These are phyloP conservation scores for Oryza brachyantha DNA, from an alignment of 176 grass and related monocot genomes.

Conservation along the genomic window DNA sequence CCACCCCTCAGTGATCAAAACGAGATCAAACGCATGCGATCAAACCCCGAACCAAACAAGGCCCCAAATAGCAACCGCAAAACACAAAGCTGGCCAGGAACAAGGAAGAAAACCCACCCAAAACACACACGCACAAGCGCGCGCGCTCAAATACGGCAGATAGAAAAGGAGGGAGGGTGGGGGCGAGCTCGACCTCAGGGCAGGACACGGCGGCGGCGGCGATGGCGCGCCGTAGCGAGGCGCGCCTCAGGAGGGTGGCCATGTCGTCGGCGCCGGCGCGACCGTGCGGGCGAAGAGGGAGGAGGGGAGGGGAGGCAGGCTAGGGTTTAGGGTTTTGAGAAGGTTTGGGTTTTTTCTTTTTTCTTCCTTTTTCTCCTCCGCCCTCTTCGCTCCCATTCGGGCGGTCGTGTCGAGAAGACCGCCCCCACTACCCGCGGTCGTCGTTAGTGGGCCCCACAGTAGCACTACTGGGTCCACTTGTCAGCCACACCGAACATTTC, in stretches of 20 bases:
- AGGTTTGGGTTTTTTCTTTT: neutral
- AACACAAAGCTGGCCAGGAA: neutral
- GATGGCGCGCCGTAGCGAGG: constrained; percentile 44
- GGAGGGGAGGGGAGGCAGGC: neutral
- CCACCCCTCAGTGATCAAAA: neutral
- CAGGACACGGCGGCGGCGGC: constrained; percentile 34
- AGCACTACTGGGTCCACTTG: neutral
- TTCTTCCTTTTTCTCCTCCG: neutral
- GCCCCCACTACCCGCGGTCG: neutral
- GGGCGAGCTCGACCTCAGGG: constrained; percentile 20
- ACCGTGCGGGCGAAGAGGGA: constrained; percentile 1
- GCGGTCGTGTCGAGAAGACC: constrained; percentile 29
- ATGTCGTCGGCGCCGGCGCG: constrained; percentile 27
- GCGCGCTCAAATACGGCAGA: neutral
- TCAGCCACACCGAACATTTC: neutral
- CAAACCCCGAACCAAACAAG: too few species aligned
- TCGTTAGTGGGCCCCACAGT: neutral
- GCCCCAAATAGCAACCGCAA: too few species aligned
- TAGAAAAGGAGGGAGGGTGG: neutral
- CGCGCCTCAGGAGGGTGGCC: constrained; percentile 69
- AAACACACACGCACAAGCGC: neutral
- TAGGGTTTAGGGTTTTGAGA: constrained; percentile 55
- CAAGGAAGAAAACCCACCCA: too few species aligned
- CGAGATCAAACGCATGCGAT: too few species aligned
- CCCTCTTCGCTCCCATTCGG: constrained; percentile 22